These are phyloP conservation scores for Stachybotrys elegans DNA, from an alignment of 2,329 filamentous ascomycete genomes.

Conservation along the genomic window DNA sequence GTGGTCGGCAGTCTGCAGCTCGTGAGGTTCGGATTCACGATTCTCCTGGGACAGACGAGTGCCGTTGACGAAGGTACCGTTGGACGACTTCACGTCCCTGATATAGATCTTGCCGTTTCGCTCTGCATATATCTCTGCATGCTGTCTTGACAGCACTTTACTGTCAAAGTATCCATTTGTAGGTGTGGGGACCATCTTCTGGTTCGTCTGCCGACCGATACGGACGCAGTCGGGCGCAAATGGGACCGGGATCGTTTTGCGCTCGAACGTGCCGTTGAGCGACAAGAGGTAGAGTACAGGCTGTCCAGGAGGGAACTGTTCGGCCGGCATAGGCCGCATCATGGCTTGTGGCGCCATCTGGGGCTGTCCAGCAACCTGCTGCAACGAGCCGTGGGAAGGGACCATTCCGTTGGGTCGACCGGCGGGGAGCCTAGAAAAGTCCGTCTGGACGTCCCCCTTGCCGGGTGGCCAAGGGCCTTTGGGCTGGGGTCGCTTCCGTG, in stretches of 20 bases:
- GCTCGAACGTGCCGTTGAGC: conserved; percentile 93
- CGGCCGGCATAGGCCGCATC: conserved; percentile 59
- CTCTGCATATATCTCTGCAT: conserved; percentile 93
- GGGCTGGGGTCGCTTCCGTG: conserved; percentile 46
- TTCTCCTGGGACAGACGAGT: conserved; percentile 88
- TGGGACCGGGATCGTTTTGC: conserved; percentile 91
- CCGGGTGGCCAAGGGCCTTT: conserved; percentile 46
- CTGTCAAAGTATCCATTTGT: conserved; percentile 96
- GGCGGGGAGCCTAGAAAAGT: conserved; percentile 40
- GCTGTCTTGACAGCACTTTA: conserved; percentile 92
- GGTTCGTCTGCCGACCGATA: conserved; percentile 95
- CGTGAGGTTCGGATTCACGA: conserved; percentile 91
- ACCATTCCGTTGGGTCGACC: conserved; percentile 39
- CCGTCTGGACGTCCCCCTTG: conserved; percentile 42
- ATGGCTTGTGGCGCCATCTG: conserved; percentile 39
- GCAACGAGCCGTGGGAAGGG: conserved; percentile 24
- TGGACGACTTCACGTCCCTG: conserved; percentile 95
- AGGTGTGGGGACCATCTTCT: conserved; percentile 87
- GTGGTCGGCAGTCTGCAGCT: conserved; percentile 85
- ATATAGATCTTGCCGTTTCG: conserved; percentile 88
- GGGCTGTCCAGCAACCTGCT: conserved; percentile 23
- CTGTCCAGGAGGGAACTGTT: conserved; percentile 57
- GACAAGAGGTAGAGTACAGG: conserved; percentile 83
- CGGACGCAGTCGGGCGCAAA: conserved; percentile 90
- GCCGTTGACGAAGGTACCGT: conserved; percentile 96